phyloP scores from a whole-genome alignment of 371 early-diverging fungal genomes.

The Mortierella polycephala region DNA sequence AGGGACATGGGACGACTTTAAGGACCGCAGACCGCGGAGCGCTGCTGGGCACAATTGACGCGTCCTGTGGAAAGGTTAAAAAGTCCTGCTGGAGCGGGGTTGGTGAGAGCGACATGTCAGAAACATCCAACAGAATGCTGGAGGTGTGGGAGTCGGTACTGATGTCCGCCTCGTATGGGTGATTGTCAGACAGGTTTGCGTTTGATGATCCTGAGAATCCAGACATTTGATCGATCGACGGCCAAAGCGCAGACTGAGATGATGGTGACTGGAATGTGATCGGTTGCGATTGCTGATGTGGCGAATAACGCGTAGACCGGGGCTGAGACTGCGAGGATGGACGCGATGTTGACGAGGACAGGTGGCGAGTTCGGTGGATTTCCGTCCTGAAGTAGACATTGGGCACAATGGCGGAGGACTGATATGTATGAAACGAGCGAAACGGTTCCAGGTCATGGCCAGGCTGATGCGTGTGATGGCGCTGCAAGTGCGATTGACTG shows the following conservation, averaged over 20 bases:
- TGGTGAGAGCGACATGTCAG: slow-evolving; percentile 6
- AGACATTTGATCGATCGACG: not conserved
- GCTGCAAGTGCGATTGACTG: slow-evolving; percentile 1
- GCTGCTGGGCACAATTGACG: not conserved
- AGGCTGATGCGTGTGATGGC: slow-evolving; percentile 12
- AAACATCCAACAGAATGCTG: slow-evolving; percentile 9
- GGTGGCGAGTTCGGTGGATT: slow-evolving; percentile 1
- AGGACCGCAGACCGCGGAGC: not conserved
- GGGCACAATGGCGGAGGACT: slow-evolving; percentile 23
- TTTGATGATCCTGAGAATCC: not conserved
- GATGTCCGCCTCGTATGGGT: slow-evolving; percentile 8
- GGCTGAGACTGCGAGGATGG: not conserved
- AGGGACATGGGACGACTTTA: slow-evolving; percentile 9
- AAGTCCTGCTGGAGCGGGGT: not conserved
- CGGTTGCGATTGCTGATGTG: not conserved
- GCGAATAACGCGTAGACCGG: not conserved
- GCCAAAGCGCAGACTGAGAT: too few species aligned
- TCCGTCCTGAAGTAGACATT: slow-evolving; percentile 19
- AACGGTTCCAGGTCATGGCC: slow-evolving; percentile 1
- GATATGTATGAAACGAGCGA: slow-evolving; percentile 3
- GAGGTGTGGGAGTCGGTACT: slow-evolving; percentile 3
- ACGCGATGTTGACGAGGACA: not conserved
- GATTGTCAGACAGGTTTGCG: not conserved
- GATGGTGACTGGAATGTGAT: not conserved
- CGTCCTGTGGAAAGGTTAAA: too few species aligned